These are phyloP conservation scores for Acacia crassicarpa DNA, from an alignment of 306 rosid genomes.

Conservation along the genomic window DNA sequence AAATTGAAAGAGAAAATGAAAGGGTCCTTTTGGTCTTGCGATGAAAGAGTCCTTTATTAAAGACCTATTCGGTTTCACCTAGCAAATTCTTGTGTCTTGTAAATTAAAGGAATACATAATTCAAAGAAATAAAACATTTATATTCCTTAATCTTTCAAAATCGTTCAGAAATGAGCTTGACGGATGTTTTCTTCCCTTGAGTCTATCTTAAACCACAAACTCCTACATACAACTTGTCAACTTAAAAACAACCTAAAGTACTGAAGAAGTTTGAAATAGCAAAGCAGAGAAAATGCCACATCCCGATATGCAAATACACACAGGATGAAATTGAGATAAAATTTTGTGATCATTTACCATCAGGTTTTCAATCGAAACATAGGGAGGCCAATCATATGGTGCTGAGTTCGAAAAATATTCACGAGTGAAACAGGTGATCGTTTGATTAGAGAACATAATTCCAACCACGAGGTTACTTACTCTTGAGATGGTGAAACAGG, in stretches of 20 bases:
- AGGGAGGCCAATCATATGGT: neutral
- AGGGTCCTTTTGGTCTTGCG: neutral
- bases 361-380: neutral
- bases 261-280: conserved; percentile 4
- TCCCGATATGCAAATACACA: conserved; percentile 16
- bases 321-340: neutral
- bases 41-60: neutral
- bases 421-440: too few relatives aligned
- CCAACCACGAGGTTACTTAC: conserved; percentile 27
- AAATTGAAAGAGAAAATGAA: neutral
- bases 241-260: neutral
- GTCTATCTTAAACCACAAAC: conserved; percentile 1
- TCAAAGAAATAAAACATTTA: conserved; percentile 8
- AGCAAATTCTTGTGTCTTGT: neutral
- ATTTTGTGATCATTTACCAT: neutral
- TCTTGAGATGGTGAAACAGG: conserved; percentile 45
- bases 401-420: neutral
- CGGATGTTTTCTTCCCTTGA: neutral
- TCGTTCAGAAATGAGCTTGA: neutral
- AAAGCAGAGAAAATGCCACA: conserved; percentile 7
- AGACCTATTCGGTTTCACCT: neutral
- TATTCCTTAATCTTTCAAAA: neutral
- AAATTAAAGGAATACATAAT: neutral
- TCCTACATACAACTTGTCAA: neutral
- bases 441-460: neutral